Percentiles rank a stretch among this genome's conserved stretches.
These are phyloP conservation scores for Phytopythium boreale DNA, from an alignment of 352 stramenopile species.

Conservation along the genomic window DNA sequence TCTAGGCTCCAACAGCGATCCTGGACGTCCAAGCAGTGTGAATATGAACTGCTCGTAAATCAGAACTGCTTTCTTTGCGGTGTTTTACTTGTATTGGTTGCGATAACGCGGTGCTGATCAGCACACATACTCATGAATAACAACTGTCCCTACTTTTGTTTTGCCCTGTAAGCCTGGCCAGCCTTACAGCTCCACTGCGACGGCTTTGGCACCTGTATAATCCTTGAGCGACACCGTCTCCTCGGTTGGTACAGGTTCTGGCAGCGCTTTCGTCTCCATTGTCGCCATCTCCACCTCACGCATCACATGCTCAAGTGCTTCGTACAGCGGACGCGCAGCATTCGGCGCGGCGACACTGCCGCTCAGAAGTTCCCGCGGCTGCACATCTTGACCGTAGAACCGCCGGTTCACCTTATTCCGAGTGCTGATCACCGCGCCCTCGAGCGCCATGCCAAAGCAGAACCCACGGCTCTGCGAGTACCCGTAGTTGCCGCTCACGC, in stretches of 20 bases:
- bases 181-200: neutral
- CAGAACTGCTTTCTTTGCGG: too few relatives aligned
- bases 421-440: constrained; percentile 83
- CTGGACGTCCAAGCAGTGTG: too few relatives aligned
- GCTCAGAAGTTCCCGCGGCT: constrained; percentile 38
- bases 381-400: constrained; percentile 83
- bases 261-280: neutral
- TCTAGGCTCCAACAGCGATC: too few relatives aligned
- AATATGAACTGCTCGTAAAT: neutral
- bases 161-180: too few relatives aligned
- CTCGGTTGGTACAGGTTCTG: neutral
- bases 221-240: neutral
- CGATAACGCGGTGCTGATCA: too few relatives aligned
- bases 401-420: constrained; percentile 88
- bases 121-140: too few relatives aligned
- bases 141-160: neutral
- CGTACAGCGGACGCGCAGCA: constrained; percentile 46
- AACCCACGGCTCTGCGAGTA: constrained; percentile 90
- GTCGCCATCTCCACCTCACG: constrained; percentile 14
- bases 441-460: constrained; percentile 87
- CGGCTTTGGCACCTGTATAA: neutral
- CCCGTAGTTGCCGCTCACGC: constrained; percentile 86
- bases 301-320: constrained; percentile 50
- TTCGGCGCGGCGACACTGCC: constrained; percentile 37
- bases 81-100: too few relatives aligned